Percentiles rank a stretch among this genome's conserved stretches.
Evolutionary conservation across 495 filamentous ascomycete species (phyloP).

Genomic region (Annulohypoxylon maeteangense): DNA sequence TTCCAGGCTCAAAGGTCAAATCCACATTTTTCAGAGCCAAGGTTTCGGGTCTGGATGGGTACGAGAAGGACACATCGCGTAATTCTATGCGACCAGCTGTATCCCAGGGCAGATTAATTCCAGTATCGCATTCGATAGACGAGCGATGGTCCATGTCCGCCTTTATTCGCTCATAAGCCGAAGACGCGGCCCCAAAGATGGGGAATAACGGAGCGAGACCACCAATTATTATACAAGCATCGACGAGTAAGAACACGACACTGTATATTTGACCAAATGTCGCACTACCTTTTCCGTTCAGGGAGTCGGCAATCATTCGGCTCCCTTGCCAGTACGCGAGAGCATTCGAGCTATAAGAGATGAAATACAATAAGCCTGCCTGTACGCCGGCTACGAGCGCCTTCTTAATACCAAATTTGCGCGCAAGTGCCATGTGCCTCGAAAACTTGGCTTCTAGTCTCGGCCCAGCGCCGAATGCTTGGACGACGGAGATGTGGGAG

Average conservation of each 20-base stretch:
- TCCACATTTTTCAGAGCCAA: slow-evolving; percentile 58
- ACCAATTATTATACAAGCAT: slow-evolving; percentile 69
- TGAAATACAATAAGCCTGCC: slow-evolving; percentile 70
- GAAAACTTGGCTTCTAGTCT: slow-evolving; percentile 64
- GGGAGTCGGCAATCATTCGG: slow-evolving; percentile 57
- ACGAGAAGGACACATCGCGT: slow-evolving; percentile 64
- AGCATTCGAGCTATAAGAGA: slow-evolving; percentile 69
- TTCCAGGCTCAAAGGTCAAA: slow-evolving; percentile 61
- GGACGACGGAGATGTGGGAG: slow-evolving; percentile 55
- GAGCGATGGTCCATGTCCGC: slow-evolving; percentile 61
- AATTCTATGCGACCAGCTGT: slow-evolving; percentile 58
- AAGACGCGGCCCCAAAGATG: slow-evolving; percentile 64
- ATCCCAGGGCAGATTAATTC: slow-evolving; percentile 49
- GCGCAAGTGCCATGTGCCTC: slow-evolving; percentile 57
- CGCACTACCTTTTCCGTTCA: slow-evolving; percentile 51
- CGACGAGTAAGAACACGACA: slow-evolving; percentile 70
- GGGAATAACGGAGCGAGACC: slow-evolving; percentile 70
- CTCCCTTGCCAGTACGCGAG: slow-evolving; percentile 76
- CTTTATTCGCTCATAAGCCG: slow-evolving; percentile 61
- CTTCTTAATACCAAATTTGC: slow-evolving; percentile 65
- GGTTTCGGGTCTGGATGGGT: slow-evolving; percentile 65
- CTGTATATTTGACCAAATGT: slow-evolving; percentile 67
- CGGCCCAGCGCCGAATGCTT: slow-evolving; percentile 55
- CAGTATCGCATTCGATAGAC: slow-evolving; percentile 55
- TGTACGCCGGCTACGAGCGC: slow-evolving; percentile 65